A percentile compares a stretch with the other conserved stretches of the same genome.
phyloP scores from a whole-genome alignment of 768 basidiomycete genomes.

The Trametes cingulata region DNA sequence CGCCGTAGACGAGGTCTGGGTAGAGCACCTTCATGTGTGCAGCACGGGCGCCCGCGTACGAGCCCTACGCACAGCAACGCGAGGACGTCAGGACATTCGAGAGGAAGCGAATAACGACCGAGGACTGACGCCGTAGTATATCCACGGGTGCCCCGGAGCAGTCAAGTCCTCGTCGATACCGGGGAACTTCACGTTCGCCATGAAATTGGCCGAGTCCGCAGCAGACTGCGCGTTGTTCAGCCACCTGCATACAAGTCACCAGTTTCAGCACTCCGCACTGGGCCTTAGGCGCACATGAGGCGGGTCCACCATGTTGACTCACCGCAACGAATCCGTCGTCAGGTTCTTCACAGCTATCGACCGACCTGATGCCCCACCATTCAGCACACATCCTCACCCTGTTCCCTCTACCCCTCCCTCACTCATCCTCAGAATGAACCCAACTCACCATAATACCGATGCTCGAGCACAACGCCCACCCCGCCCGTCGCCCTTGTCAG shows the following conservation, averaged over 20 bases:
- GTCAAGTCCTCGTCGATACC: conserved; percentile 73
- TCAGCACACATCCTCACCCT: too few relatives aligned
- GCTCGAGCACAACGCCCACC: conserved; percentile 87
- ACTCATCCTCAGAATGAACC: neutral
- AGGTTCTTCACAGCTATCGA: conserved; percentile 78
- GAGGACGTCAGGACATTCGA: too few relatives aligned
- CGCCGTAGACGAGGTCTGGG: conserved; percentile 85
- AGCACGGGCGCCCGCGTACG: conserved; percentile 90
- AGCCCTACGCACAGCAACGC: conserved; percentile 53
- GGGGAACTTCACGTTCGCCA: conserved; percentile 73
- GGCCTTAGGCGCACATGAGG: too few relatives aligned
- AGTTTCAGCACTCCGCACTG: too few relatives aligned
- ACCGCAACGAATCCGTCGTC: conserved; percentile 82
- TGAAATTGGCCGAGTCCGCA: conserved; percentile 91
- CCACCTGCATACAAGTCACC: conserved; percentile 66
- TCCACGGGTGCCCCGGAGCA: conserved; percentile 78
- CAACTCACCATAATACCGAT: conserved; percentile 45
- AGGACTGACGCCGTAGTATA: conserved; percentile 82
- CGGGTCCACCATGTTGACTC: conserved; percentile 13
- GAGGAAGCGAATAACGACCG: too few relatives aligned
- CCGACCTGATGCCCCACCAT: conserved; percentile 44
- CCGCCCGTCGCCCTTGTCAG: conserved; percentile 84
- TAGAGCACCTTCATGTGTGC: conserved; percentile 90
- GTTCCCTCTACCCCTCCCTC: neutral
- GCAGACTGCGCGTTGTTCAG: conserved; percentile 88